Conservation (phyloP, 805 yeast species). For the Danielia oregonensis region DNA sequence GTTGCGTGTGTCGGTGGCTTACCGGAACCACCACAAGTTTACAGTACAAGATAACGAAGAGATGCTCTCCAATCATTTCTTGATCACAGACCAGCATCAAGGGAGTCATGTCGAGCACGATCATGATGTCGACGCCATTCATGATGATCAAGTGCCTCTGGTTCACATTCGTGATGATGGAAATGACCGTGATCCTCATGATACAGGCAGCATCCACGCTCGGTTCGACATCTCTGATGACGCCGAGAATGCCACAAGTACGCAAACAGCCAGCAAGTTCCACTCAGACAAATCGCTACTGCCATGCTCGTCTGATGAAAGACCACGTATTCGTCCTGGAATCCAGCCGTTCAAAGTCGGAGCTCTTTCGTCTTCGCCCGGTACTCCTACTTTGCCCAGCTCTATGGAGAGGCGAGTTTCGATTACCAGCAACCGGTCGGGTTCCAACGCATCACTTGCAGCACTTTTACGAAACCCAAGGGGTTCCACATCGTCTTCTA, state of each 20-base stretch:
- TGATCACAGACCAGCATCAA: constrained; percentile 47
- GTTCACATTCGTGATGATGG: too few relatives aligned
- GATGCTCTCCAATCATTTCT: constrained; percentile 54
- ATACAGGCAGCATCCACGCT: too few relatives aligned
- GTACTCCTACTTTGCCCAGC: too few relatives aligned
- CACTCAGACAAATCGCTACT: too few relatives aligned
- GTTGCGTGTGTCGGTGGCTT: constrained; percentile 71
- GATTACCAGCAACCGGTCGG: constrained; percentile 44
- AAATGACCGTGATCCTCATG: too few relatives aligned
- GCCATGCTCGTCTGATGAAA: constrained; percentile 1
- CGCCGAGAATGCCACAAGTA: too few relatives aligned
- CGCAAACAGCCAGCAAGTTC: too few relatives aligned
- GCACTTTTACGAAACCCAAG: constrained; percentile 50
- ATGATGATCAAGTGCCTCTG: too few relatives aligned
- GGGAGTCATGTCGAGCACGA: too few relatives aligned
- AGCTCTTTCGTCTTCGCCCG: constrained; percentile 45
- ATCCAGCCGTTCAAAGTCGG: constrained; percentile 65
- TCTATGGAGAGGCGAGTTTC: constrained; percentile 37
- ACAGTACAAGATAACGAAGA: constrained; percentile 64
- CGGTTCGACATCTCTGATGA: too few relatives aligned
- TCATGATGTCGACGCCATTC: too few relatives aligned
- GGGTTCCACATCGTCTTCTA: constrained; percentile 40
- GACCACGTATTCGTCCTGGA: constrained; percentile 19
- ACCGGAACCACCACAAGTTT: constrained; percentile 69
- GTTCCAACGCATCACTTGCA: constrained; percentile 52